A percentile compares a stretch with the other conserved stretches of the same genome.
Evolutionary conservation across 345 rosid species (phyloP).

Genomic region (Corchorus olitorius): DNA sequence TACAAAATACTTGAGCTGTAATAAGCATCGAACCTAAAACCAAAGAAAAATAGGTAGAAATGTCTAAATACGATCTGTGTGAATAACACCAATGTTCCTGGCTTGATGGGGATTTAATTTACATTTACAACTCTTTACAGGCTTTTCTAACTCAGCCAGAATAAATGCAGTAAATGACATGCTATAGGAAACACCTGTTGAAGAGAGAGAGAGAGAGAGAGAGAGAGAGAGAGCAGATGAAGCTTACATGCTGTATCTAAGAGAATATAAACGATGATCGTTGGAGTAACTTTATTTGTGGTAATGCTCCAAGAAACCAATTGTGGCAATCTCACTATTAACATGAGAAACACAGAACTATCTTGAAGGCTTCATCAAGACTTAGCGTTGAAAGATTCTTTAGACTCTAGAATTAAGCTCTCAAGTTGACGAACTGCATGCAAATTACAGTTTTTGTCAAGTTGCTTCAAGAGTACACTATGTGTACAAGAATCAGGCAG

Average conservation of each 20-base stretch:
- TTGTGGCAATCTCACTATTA: constrained; percentile 4
- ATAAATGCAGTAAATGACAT: too few species aligned
- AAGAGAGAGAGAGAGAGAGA: background rate
- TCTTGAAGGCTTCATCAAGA: constrained; percentile 26
- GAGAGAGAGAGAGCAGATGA: background rate
- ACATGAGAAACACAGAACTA: background rate
- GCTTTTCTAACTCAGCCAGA: background rate
- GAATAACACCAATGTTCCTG: background rate
- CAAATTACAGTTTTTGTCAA: constrained; percentile 46
- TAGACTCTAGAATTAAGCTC: constrained; percentile 36
- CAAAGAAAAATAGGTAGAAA: background rate
- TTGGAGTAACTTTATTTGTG: constrained; percentile 11
- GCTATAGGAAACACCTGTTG: too few species aligned
- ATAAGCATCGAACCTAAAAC: background rate
- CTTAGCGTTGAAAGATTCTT: constrained; percentile 16
- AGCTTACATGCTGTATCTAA: constrained; percentile 23
- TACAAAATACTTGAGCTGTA: background rate
- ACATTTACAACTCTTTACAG: too few species aligned
- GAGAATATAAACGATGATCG: background rate
- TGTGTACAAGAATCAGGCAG: constrained; percentile 63
- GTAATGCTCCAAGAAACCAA: constrained; percentile 1
- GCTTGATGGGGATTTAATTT: too few species aligned
- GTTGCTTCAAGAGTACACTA: constrained; percentile 57
- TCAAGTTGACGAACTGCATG: constrained; percentile 53
- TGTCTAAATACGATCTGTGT: background rate